A percentile compares a stretch with the other conserved stretches of the same genome.
Evolutionary conservation across 2,329 filamentous ascomycete genomes (phyloP).

Genomic region (Penicillium hordei): DNA sequence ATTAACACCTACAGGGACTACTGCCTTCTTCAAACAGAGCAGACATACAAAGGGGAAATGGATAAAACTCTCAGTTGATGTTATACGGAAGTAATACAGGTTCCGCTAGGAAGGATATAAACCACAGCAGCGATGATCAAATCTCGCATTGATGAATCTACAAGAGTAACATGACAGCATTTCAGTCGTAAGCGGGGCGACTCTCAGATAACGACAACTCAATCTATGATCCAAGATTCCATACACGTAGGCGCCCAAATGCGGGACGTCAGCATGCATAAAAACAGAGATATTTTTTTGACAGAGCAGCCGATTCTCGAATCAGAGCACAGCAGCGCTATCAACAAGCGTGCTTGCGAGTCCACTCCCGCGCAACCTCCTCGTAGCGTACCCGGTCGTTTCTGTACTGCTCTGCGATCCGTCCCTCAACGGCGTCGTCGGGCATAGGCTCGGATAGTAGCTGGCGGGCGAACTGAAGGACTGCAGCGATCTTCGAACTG

Average conservation of each 20-base stretch:
- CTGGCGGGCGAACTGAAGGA: conserved; percentile 73
- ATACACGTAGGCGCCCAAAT: neutral
- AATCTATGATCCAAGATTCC: neutral
- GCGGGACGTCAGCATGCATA: neutral
- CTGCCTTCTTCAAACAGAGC: neutral
- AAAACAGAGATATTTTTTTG: neutral
- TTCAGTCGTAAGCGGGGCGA: conserved; percentile 10
- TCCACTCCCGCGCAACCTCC: conserved; percentile 72
- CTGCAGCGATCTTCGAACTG: conserved; percentile 69
- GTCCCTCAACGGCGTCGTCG: conserved; percentile 82
- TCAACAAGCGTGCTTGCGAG: conserved; percentile 66
- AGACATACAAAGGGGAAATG: neutral
- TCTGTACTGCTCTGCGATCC: conserved; percentile 82
- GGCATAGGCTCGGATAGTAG: conserved; percentile 79
- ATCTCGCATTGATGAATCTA: neutral
- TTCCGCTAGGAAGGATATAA: neutral
- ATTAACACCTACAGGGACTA: neutral
- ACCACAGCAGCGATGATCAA: neutral
- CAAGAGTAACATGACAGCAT: conserved; percentile 9
- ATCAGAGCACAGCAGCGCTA: conserved; percentile 22
- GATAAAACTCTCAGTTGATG: neutral
- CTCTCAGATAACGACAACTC: neutral
- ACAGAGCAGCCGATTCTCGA: neutral
- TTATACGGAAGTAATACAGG: neutral
- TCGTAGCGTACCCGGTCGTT: conserved; percentile 68